phyloP scores from a whole-genome alignment of 257 asterid species.

The Cinchona pubescens region DNA sequence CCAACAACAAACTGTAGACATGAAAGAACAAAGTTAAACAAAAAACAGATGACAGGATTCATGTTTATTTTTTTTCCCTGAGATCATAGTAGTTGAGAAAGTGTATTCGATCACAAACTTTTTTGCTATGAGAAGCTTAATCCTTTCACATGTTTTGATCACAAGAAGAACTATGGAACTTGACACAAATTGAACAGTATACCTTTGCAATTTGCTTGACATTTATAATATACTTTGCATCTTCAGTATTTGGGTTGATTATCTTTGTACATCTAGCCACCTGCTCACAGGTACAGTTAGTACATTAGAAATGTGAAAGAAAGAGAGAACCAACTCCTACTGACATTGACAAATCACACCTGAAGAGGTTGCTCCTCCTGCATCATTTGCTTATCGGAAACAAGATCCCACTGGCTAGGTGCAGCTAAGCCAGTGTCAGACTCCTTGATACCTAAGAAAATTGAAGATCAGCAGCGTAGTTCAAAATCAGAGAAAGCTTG shows the following conservation, averaged over 20 bases:
- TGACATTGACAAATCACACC: constrained; percentile 29
- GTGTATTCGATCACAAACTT: not conserved
- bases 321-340: not conserved
- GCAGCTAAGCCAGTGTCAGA: constrained; percentile 98
- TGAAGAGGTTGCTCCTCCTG: constrained; percentile 98
- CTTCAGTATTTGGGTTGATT: constrained; percentile 82
- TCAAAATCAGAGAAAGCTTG: not conserved
- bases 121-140: not conserved
- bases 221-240: constrained; percentile 74
- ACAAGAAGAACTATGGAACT: not conserved
- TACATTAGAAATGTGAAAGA: not conserved
- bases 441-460: constrained; percentile 72
- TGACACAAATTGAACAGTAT: not conserved
- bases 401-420: constrained; percentile 99
- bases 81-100: not conserved
- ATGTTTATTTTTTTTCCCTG: not conserved
- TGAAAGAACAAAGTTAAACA: constrained; percentile 8
- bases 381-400: constrained; percentile 99
- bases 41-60: not conserved
- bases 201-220: constrained; percentile 85
- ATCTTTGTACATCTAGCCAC: constrained; percentile 96
- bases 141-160: not conserved
- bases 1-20: constrained; percentile 88
- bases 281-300: constrained; percentile 28
- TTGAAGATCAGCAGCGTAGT: constrained; percentile 5